phyloP scores from a whole-genome alignment of 257 asterid genomes.

The Pogostemon cablin region DNA sequence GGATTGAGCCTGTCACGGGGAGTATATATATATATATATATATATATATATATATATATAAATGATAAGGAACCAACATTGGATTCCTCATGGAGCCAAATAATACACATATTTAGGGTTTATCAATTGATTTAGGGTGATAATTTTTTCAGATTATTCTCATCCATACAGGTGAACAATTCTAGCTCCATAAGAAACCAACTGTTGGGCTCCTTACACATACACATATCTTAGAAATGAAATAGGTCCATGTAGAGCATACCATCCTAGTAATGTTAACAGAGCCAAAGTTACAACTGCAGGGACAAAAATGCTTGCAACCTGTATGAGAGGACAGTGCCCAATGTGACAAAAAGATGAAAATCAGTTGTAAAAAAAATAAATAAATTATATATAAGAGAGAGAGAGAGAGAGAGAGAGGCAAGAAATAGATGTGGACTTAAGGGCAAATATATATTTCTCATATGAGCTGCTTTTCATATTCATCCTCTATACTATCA shows the following conservation, averaged over 20 bases:
- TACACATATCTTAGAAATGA: not conserved
- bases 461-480: not conserved
- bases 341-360: conserved; percentile 33
- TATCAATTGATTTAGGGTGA: no score
- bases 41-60: no score
- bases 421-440: not conserved
- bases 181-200: no score
- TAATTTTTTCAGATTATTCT: no score
- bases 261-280: conserved; percentile 86
- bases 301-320: conserved; percentile 94
- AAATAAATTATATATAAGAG: not conserved
- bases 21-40: no score
- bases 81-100: no score
- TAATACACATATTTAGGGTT: no score
- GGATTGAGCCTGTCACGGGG: no score
- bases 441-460: not conserved
- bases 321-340: conserved; percentile 47
- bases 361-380: not conserved
- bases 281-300: conserved; percentile 61
- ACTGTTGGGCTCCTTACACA: no score
- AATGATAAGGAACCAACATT: no score
- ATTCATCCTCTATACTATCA: not conserved
- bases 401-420: not conserved
- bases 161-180: no score
- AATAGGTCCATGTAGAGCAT: conserved; percentile 35